Conservation (phyloP, 306 rosid species). For the Herpetospermum pedunculosum region DNA sequence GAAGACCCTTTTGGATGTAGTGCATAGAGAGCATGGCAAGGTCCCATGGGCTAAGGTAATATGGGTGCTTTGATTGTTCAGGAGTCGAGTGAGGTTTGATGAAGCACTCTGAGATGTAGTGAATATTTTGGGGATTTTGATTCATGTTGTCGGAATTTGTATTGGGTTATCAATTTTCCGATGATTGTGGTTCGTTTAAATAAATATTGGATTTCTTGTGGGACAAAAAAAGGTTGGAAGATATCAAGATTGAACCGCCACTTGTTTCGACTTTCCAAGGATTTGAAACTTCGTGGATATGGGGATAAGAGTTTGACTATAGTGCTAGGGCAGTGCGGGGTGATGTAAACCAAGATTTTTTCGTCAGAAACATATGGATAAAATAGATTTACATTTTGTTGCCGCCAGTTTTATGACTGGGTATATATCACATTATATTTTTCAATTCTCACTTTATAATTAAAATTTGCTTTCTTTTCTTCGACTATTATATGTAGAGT, state of each 20-base stretch:
- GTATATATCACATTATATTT: no score
- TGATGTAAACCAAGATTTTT: not conserved
- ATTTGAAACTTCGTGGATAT: not conserved
- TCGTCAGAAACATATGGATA: no score
- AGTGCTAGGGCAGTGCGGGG: not conserved
- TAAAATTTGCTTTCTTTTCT: no score
- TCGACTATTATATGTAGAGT: no score
- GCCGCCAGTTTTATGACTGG: no score
- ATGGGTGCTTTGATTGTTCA: constrained; percentile 16
- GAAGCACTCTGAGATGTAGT: constrained; percentile 21
- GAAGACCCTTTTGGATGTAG: constrained; percentile 61
- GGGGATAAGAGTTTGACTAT: not conserved
- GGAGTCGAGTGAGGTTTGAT: constrained; percentile 15
- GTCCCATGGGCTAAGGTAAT: constrained; percentile 35
- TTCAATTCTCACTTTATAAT: no score
- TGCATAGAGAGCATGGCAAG: constrained; percentile 28
- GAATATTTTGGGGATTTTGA: not conserved
- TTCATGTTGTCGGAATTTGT: not conserved
- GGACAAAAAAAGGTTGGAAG: not conserved
- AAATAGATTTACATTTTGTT: no score
- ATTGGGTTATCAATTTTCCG: not conserved
- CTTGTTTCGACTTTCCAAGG: not conserved
- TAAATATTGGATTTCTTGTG: not conserved
- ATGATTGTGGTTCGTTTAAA: not conserved
- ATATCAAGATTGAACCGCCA: not conserved